phyloP scores from a whole-genome alignment of 306 rosid species.

The Glycyrrhiza uralensis region DNA sequence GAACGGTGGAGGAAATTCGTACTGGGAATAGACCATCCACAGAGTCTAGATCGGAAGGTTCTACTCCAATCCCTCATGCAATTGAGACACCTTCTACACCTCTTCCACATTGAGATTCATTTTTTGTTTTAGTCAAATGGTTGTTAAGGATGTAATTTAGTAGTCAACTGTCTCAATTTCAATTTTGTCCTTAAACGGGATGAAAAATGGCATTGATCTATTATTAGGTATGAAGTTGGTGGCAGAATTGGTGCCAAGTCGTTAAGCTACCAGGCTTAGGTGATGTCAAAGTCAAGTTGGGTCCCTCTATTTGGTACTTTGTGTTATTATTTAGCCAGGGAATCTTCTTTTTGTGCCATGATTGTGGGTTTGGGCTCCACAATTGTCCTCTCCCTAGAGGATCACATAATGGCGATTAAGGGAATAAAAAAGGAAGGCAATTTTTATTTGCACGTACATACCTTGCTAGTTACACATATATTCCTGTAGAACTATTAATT shows the following conservation, averaged over 20 bases:
- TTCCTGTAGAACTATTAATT: too few species aligned
- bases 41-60: slow-evolving; percentile 45
- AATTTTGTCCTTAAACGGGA: background rate
- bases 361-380: slow-evolving; percentile 32
- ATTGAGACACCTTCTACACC: slow-evolving; percentile 41
- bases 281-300: slow-evolving; percentile 18
- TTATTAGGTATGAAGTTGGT: background rate
- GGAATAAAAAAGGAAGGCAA: background rate
- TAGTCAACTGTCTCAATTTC: background rate
- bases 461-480: too few species aligned
- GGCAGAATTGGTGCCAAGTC: slow-evolving; percentile 12
- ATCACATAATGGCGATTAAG: background rate
- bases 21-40: slow-evolving; percentile 46
- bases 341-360: slow-evolving; percentile 19
- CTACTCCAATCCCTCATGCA: slow-evolving; percentile 45
- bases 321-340: slow-evolving; percentile 2
- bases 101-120: slow-evolving; percentile 37
- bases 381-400: background rate
- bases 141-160: slow-evolving; percentile 5
- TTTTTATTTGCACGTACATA: too few species aligned
- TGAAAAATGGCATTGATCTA: background rate
- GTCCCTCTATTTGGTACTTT: slow-evolving; percentile 22
- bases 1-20: slow-evolving; percentile 64
- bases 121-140: background rate
- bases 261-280: slow-evolving; percentile 18